phyloP scores from a whole-genome alignment of 805 yeast genomes.

The Metschnikowia anglica region DNA sequence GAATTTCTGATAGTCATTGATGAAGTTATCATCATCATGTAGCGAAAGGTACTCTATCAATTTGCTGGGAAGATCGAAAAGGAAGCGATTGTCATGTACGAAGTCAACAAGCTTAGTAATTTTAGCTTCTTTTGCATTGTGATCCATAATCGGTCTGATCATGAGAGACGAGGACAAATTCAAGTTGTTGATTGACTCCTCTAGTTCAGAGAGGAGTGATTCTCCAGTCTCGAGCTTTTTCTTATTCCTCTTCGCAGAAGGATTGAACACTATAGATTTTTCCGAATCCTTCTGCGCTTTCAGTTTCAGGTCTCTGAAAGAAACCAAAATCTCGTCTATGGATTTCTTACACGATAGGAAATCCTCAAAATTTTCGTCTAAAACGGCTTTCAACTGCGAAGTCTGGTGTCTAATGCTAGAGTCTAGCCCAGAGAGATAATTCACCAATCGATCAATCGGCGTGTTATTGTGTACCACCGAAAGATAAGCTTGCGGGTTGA shows the following conservation, averaged over 20 bases:
- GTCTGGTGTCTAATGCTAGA: slow-evolving; percentile 36
- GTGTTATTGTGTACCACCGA: slow-evolving; percentile 39
- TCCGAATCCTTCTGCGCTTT: slow-evolving; percentile 37
- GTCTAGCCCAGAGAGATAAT: slow-evolving; percentile 33
- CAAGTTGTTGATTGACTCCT: slow-evolving; percentile 39
- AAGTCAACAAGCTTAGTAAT: slow-evolving; percentile 37
- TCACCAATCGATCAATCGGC: slow-evolving; percentile 34
- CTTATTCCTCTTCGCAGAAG: slow-evolving; percentile 24
- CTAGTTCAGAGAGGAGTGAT: slow-evolving; percentile 35
- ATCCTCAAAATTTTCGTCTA: slow-evolving; percentile 36
- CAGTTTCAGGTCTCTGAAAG: slow-evolving; percentile 36
- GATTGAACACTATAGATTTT: slow-evolving; percentile 38
- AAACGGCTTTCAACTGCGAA: slow-evolving; percentile 34
- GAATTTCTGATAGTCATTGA: slow-evolving; percentile 35
- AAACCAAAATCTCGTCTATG: slow-evolving; percentile 38
- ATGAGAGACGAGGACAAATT: slow-evolving; percentile 37
- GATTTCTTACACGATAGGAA: slow-evolving; percentile 39
- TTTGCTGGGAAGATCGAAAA: slow-evolving; percentile 39
- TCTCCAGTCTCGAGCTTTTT: slow-evolving; percentile 19
- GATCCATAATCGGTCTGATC: slow-evolving; percentile 43
- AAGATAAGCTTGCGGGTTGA: slow-evolving; percentile 37
- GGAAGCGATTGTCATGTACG: slow-evolving; percentile 29
- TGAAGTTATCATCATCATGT: slow-evolving; percentile 36
- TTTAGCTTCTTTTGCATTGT: slow-evolving; percentile 36
- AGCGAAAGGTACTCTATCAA: slow-evolving; percentile 29